Evolutionary conservation across 2,329 filamentous ascomycete genomes (phyloP).

Genomic region (Aureobasidium sp.): DNA sequence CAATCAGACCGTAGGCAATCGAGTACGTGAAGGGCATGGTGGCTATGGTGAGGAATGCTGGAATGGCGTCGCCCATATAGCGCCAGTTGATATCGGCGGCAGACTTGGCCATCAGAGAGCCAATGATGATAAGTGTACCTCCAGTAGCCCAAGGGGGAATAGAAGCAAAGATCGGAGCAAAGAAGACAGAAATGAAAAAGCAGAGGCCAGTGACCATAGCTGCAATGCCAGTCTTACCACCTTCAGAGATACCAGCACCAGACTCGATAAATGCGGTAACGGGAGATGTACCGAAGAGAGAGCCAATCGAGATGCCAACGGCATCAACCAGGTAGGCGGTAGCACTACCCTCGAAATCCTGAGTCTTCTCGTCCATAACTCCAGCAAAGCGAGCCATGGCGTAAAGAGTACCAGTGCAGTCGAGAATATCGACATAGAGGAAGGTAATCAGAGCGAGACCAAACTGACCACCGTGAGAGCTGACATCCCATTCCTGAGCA

Average conservation of each 20-base stretch:
- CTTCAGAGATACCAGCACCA: slow-evolving; percentile 75
- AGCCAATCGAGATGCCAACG: slow-evolving; percentile 70
- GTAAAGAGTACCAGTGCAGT: slow-evolving; percentile 79
- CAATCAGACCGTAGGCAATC: slow-evolving; percentile 79
- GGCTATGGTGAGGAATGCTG: slow-evolving; percentile 74
- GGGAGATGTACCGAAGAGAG: slow-evolving; percentile 67
- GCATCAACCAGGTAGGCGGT: slow-evolving; percentile 80
- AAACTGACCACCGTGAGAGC: slow-evolving; percentile 63
- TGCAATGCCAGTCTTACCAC: slow-evolving; percentile 76
- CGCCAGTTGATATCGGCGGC: slow-evolving; percentile 82
- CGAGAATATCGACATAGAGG: slow-evolving; percentile 83
- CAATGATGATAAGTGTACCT: slow-evolving; percentile 78
- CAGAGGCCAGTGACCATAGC: slow-evolving; percentile 69
- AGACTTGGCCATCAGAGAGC: slow-evolving; percentile 75
- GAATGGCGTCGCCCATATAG: slow-evolving; percentile 75
- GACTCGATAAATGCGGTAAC: slow-evolving; percentile 84
- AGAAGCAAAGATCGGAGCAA: slow-evolving; percentile 81
- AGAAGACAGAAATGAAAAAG: slow-evolving; percentile 83
- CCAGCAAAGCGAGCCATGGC: slow-evolving; percentile 81
- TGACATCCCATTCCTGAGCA: slow-evolving; percentile 67
- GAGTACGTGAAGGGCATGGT: slow-evolving; percentile 88
- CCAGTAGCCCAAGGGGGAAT: slow-evolving; percentile 87
- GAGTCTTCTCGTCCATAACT: slow-evolving; percentile 69
- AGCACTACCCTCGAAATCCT: slow-evolving; percentile 81
- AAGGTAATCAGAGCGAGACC: slow-evolving; percentile 80